Percentiles rank a stretch among this genome's conserved stretches.
Evolutionary conservation across 176 grass and related monocot species (phyloP).

Genomic region (Oryza longistaminata): DNA sequence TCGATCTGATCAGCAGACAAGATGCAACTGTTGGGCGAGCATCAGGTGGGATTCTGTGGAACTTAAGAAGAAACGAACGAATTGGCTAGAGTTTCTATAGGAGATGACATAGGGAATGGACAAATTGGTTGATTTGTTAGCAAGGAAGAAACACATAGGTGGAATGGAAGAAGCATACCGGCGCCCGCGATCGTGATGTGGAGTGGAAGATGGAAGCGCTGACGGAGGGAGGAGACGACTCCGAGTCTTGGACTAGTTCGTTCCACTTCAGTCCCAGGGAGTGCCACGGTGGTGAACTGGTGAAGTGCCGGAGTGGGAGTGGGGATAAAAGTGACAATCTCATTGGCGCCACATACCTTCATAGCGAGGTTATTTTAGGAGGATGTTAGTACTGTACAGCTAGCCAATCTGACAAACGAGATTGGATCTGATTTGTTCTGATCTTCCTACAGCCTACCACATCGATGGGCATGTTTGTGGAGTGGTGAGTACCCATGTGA

Average conservation of each 20-base stretch:
- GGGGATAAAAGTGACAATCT: background rate
- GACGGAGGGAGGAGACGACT: background rate
- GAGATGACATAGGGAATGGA: background rate
- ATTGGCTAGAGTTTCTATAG: background rate
- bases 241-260: background rate
- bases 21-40: slow-evolving; percentile 6
- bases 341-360: background rate
- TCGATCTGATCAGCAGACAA: background rate
- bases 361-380: background rate
- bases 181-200: background rate
- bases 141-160: background rate
- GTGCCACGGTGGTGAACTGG: background rate
- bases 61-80: background rate
- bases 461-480: too few species aligned
- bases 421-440: background rate
- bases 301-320: background rate
- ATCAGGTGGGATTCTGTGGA: background rate
- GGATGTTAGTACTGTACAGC: background rate
- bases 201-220: slow-evolving; percentile 2
- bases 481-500: too few species aligned
- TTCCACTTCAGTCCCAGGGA: background rate
- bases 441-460: background rate
- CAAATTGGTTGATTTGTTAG: slow-evolving; percentile 16
- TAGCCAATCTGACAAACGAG: background rate
- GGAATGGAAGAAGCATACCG: background rate